Evolutionary conservation across 805 yeast genomes (phyloP).

Genomic region (Schwanniomyces vanrijiae): DNA sequence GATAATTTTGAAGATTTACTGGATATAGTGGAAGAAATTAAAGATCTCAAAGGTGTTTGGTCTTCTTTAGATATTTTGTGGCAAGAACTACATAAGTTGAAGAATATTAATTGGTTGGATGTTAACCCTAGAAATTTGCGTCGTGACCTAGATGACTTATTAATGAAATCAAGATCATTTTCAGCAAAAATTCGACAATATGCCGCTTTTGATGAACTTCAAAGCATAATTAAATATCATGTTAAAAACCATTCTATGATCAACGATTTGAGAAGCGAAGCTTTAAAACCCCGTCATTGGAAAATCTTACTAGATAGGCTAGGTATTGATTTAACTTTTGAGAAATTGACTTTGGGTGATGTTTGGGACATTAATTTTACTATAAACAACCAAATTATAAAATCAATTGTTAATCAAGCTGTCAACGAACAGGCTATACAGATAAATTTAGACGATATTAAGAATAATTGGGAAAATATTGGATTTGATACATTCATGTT

Average conservation of each 20-base stretch:
- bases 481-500: conserved; percentile 56
- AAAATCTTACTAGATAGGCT: conserved; percentile 38
- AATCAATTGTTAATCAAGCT: conserved; percentile 58
- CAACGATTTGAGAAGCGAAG: conserved; percentile 51
- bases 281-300: conserved; percentile 72
- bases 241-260: conserved; percentile 40
- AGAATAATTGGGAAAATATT: conserved; percentile 53
- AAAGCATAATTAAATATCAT: conserved; percentile 40
- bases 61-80: conserved; percentile 52
- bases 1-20: conserved; percentile 24
- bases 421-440: conserved; percentile 70
- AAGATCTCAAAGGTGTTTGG: conserved; percentile 66
- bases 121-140: conserved; percentile 47
- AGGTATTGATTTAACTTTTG: conserved; percentile 15
- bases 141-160: conserved; percentile 49
- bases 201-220: conserved; percentile 64
- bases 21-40: conserved; percentile 46
- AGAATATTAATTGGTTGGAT: conserved; percentile 47
- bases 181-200: conserved; percentile 65
- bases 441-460: conserved; percentile 50
- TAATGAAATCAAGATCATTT: conserved; percentile 46
- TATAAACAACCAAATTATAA: conserved; percentile 46
- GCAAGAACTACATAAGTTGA: conserved; percentile 44
- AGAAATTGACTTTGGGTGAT: conserved; percentile 50
- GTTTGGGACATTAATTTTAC: conserved; percentile 58